Evolutionary conservation across 176 grass and related monocot species (phyloP).

Genomic region (Triticum monococcum): DNA sequence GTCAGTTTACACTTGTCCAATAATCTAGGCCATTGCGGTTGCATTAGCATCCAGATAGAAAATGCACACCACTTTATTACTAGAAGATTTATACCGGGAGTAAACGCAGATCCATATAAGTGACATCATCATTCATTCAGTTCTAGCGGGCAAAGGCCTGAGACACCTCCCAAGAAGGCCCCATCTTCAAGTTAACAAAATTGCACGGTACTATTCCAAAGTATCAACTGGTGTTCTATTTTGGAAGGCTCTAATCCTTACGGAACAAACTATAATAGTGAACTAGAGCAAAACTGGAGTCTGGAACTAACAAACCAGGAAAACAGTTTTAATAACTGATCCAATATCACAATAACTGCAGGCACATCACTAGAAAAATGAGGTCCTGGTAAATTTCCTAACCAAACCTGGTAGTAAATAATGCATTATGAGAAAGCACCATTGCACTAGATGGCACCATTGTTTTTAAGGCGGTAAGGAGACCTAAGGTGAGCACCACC

Average conservation of each 20-base stretch:
- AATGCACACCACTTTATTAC: neutral
- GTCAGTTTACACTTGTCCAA: neutral
- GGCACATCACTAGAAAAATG: constrained; percentile 11
- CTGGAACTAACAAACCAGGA: neutral
- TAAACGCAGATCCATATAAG: neutral
- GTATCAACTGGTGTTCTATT: neutral
- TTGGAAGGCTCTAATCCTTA: neutral
- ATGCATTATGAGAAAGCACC: neutral
- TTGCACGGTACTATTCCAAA: neutral
- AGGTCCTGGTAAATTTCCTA: constrained; percentile 3
- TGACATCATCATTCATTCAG: constrained; percentile 11
- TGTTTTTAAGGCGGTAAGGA: too few relatives aligned
- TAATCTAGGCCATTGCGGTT: neutral
- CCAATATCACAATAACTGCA: constrained; percentile 9
- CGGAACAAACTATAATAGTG: neutral
- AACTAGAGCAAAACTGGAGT: neutral
- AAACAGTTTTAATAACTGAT: constrained; percentile 6
- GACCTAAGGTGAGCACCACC: too few relatives aligned
- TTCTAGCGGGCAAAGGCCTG: neutral
- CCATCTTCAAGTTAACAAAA: neutral
- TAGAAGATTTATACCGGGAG: neutral
- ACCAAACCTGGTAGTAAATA: neutral
- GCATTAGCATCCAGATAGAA: constrained; percentile 8
- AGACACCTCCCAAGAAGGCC: neutral
- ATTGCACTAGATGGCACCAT: neutral